A percentile compares a stretch with the other conserved stretches of the same genome.
Evolutionary conservation across 306 rosid species (phyloP).

Genomic region (Cucumis sativus): DNA sequence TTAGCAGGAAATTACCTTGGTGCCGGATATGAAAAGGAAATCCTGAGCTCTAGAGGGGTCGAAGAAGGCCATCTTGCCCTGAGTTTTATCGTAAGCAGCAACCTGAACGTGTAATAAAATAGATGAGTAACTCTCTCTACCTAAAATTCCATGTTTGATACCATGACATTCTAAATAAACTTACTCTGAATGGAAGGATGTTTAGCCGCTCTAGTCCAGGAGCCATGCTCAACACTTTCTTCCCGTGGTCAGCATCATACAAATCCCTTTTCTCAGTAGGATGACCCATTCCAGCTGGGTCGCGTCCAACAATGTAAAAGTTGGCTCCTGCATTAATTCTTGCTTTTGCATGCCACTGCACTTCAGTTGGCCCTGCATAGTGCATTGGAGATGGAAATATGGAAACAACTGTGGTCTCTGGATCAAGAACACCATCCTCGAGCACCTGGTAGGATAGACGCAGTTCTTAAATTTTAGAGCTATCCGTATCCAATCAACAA

Average conservation of each 20-base stretch:
- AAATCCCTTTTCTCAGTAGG: slow-evolving; percentile 82
- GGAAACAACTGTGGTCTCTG: slow-evolving; percentile 93
- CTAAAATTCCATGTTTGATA: background rate
- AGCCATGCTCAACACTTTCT: slow-evolving; percentile 96
- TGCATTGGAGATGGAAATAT: slow-evolving; percentile 99
- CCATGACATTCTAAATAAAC: background rate
- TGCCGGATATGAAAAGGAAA: slow-evolving; percentile 91
- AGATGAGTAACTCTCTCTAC: background rate
- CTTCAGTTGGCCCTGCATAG: slow-evolving; percentile 99
- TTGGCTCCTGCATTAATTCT: slow-evolving; percentile 97
- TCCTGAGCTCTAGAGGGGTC: slow-evolving; percentile 91
- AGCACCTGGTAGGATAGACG: slow-evolving; percentile 49
- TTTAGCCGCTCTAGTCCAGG: slow-evolving; percentile 92
- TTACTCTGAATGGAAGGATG: slow-evolving; percentile 96
- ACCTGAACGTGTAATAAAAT: slow-evolving; percentile 38
- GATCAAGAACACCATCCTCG: slow-evolving; percentile 98
- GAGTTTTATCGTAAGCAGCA: slow-evolving; percentile 94
- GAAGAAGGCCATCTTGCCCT: slow-evolving; percentile 94
- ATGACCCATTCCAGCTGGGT: slow-evolving; percentile 99
- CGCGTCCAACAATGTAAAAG: slow-evolving; percentile 97
- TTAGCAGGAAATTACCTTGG: slow-evolving; percentile 46
- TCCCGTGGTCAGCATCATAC: slow-evolving; percentile 97
- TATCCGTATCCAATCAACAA: background rate
- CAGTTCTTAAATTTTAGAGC: background rate
- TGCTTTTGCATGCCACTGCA: slow-evolving; percentile 99